These are phyloP conservation scores for Penicillium steckii DNA, from an alignment of 495 filamentous ascomycete species.

Conservation along the genomic window DNA sequence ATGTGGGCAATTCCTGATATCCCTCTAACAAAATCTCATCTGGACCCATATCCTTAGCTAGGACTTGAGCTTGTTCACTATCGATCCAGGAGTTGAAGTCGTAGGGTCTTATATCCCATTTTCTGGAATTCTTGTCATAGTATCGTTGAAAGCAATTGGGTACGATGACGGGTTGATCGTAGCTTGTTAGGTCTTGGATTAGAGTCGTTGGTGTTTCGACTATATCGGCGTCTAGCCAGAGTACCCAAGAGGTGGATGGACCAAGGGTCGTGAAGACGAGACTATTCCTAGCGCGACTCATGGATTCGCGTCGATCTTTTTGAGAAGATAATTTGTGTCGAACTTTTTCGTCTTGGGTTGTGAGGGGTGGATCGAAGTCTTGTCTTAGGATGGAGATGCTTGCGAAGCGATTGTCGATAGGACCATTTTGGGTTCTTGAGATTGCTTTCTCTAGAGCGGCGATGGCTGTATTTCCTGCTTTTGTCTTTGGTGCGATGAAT, in stretches of 20 bases:
- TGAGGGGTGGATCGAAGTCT: constrained; percentile 83
- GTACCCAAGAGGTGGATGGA: constrained; percentile 89
- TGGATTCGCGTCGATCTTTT: constrained; percentile 79
- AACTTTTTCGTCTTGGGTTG: constrained; percentile 81
- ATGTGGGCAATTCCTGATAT: constrained; percentile 89
- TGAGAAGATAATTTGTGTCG: constrained; percentile 88
- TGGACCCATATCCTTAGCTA: constrained; percentile 74
- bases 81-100: constrained; percentile 98
- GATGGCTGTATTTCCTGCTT: constrained; percentile 82
- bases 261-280: constrained; percentile 96
- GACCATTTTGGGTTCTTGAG: constrained; percentile 74
- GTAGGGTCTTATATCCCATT: constrained; percentile 76
- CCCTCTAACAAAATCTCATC: constrained; percentile 95
- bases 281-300: constrained; percentile 90
- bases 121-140: constrained; percentile 66
- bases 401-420: constrained; percentile 79
- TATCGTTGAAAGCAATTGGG: constrained; percentile 95
- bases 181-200: constrained; percentile 87
- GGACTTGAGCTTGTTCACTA: constrained; percentile 67
- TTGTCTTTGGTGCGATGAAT: constrained; percentile 93
- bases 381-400: constrained; percentile 91
- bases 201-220: constrained; percentile 81
- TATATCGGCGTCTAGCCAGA: constrained; percentile 94
- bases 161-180: constrained; percentile 85
- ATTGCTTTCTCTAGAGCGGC: constrained; percentile 80